Conservation (phyloP, 225 moss, liverwort and hornwort species). For the Pseudisothecium myosuroides region DNA sequence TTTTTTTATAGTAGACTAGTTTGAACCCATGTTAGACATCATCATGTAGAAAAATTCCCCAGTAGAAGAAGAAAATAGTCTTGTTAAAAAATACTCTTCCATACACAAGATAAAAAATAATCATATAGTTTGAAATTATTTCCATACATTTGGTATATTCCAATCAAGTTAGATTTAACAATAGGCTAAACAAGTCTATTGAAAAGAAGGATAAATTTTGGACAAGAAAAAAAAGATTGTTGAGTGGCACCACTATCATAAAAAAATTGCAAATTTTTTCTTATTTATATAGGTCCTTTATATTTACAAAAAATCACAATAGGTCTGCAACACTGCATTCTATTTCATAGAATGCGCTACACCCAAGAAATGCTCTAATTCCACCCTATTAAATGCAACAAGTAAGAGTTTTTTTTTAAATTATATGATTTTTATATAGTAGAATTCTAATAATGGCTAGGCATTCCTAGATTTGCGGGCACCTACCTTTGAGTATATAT, state of each 20-base stretch:
- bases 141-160: not conserved
- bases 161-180: not conserved
- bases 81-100: not conserved
- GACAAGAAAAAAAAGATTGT: not conserved
- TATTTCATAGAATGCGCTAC: not conserved
- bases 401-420: not conserved
- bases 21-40: not conserved
- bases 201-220: not conserved
- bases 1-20: not conserved
- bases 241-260: not conserved
- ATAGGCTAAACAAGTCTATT: not conserved
- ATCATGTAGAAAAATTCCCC: not conserved
- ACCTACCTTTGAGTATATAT: not conserved
- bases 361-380: not conserved
- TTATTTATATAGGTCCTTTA: not conserved
- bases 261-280: not conserved
- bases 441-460: not conserved
- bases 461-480: not conserved
- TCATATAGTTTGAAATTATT: not conserved
- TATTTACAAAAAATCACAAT: fast-evolving
- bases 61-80: too few species aligned
- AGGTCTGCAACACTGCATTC: not conserved
- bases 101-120: not conserved
- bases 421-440: not conserved
- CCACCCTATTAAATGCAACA: not conserved